These are phyloP conservation scores for Apiospora phragmitis DNA, from an alignment of 2,329 filamentous ascomycete species.

Conservation along the genomic window DNA sequence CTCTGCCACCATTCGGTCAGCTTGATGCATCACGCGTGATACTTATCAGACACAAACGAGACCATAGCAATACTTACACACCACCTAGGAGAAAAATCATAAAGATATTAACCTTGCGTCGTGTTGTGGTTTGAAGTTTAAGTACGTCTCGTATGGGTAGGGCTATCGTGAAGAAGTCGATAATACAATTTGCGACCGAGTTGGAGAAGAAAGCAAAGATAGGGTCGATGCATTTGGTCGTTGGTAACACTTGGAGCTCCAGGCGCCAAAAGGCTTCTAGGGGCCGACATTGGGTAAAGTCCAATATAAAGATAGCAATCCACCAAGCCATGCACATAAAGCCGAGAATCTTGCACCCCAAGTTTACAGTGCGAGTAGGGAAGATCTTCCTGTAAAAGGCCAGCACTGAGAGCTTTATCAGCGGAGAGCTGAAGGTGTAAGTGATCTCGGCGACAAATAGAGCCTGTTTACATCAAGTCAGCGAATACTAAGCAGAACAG, in stretches of 20 bases:
- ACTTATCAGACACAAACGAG: not conserved
- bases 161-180: not conserved
- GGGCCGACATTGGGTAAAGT: constrained; percentile 7
- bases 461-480: not conserved
- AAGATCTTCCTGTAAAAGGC: constrained; percentile 17
- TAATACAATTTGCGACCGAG: not conserved
- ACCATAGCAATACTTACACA: not conserved
- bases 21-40: not conserved
- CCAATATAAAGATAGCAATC: not conserved
- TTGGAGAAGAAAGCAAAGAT: not conserved
- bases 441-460: constrained; percentile 26
- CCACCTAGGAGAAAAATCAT: not conserved
- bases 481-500: not conserved
- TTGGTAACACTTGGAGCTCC: not conserved
- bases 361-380: constrained; percentile 13
- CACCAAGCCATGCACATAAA: not conserved
- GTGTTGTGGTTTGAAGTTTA: not conserved
- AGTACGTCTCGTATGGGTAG: not conserved
- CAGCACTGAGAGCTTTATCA: constrained; percentile 16
- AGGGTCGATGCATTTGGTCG: not conserved
- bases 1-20: not conserved
- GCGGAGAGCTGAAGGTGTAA: constrained; percentile 13
- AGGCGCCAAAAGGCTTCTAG: not conserved
- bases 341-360: constrained; percentile 11
- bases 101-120: not conserved